These are phyloP conservation scores for Tuber brumale DNA, from an alignment of 495 filamentous ascomycete genomes.

Conservation along the genomic window DNA sequence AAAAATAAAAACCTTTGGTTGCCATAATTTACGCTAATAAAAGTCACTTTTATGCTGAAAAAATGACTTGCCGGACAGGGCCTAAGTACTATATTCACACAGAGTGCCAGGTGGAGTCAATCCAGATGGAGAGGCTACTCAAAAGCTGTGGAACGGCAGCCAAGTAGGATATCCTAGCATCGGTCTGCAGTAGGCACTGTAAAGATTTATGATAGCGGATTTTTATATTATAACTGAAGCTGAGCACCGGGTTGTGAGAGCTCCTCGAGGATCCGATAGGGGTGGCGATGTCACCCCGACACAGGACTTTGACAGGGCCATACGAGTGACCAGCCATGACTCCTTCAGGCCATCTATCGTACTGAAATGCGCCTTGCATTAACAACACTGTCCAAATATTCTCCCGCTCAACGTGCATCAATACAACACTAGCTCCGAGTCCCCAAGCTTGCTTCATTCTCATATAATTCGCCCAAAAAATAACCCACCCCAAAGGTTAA, in stretches of 20 bases:
- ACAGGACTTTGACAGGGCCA: background rate
- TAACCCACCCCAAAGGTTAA: background rate
- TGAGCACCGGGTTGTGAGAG: background rate
- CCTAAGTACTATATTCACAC: background rate
- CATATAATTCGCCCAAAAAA: background rate
- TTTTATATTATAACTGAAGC: background rate
- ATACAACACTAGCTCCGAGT: background rate
- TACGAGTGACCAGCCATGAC: background rate
- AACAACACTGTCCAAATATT: background rate
- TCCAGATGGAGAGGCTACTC: no score
- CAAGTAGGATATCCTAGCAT: background rate
- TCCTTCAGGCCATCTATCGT: background rate
- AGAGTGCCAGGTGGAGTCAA: background rate
- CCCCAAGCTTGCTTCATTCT: background rate
- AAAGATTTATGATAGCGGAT: background rate
- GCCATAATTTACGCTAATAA: no score
- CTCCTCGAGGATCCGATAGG: background rate
- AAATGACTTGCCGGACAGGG: no score
- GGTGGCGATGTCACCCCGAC: background rate
- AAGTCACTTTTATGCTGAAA: no score
- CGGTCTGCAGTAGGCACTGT: background rate
- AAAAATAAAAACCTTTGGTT: no score
- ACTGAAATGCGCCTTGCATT: background rate
- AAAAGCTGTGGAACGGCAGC: background rate
- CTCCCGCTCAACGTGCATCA: background rate